Evolutionary conservation across 768 basidiomycete genomes (phyloP).

Genomic region (Tubosaeta sp.): DNA sequence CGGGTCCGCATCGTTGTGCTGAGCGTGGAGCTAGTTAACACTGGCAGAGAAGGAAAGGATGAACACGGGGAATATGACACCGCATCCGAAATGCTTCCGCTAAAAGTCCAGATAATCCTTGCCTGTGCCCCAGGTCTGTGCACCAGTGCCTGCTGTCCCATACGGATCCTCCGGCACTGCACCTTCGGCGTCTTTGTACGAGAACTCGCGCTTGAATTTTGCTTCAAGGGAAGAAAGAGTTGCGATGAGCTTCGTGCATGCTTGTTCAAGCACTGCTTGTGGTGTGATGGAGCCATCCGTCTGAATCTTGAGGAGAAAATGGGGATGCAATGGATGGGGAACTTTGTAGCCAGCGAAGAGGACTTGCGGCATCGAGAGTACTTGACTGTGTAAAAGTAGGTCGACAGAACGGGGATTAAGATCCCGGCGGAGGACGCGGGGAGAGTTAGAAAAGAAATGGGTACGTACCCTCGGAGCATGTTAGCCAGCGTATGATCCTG

Average conservation of each 20-base stretch:
- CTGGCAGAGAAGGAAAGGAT: background rate
- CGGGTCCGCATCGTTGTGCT: no score
- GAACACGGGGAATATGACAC: background rate
- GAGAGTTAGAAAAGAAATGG: background rate
- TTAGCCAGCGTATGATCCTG: conserved; percentile 97
- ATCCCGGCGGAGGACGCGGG: background rate
- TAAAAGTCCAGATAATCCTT: conserved; percentile 56
- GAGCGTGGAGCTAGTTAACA: no score
- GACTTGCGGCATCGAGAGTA: conserved; percentile 80
- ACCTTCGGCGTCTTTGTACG: conserved; percentile 68
- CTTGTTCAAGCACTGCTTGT: conserved; percentile 74
- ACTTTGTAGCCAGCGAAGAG: conserved; percentile 98
- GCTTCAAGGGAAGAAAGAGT: conserved; percentile 62
- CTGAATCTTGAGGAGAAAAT: conserved; percentile 93
- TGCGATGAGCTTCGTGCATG: conserved; percentile 76
- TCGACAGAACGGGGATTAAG: conserved; percentile 1
- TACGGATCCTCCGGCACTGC: conserved; percentile 46
- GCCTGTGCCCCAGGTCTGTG: conserved; percentile 42
- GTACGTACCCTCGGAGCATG: conserved; percentile 87
- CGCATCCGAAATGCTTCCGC: background rate
- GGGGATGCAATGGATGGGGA: conserved; percentile 91
- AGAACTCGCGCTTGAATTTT: conserved; percentile 81
- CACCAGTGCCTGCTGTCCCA: conserved; percentile 39
- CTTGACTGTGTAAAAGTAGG: conserved; percentile 56
- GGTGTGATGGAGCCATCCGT: conserved; percentile 87